Evolutionary conservation across 2,329 filamentous ascomycete genomes (phyloP), one percentile per base, ranked within the genome.

Genomic region (Nectriaceae sp.): DNA sequence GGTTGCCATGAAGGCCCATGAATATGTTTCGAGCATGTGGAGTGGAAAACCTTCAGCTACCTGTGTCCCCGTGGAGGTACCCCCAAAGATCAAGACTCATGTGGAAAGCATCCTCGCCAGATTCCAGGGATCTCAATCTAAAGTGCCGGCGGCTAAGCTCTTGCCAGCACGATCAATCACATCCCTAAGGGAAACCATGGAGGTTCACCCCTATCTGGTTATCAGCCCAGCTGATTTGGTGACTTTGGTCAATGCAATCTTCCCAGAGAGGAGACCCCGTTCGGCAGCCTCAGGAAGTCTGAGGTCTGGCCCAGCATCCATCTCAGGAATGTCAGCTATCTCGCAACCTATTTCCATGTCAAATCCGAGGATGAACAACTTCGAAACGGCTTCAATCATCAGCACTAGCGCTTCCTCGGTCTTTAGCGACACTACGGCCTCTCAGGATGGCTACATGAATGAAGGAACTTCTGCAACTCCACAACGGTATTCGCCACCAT

Each of bases 191-290:
- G 88, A 91, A 67, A 90, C 87, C n/a, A 80, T 80, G 18, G 87
- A 90, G 67, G 87, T 90, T 10, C 88, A 88, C 62, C 88, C 86
- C 24, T 94, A 90, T 63, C 75, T 95, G 61, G 87, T 93, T 26
- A 71, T 96, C 56, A 89, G 88, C 63, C 84, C 89, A 29, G 81
- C 88, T 35, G 92, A 97, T 66, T 74, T 96, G 56, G 75, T 88
- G 29, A 92, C 89, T 3, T 72, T 96, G 60, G 82, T 95, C 54
- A 90, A 94, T 66, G 87, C 88, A 11, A 79, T 97, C 13, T 96
- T 92, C 63, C 92, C 92, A 1, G 86, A 90, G 60, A 78, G 80
- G 45, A 76, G 86, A 35, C 84, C 87, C 2, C 75, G 77, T 29
- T 89, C 86, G 2, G 75, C 75, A 47, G 78, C 82, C 31, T 87